These are phyloP conservation scores for Meira miltonrushii DNA, from an alignment of 1,284 basidiomycete genomes.

Conservation along the genomic window DNA sequence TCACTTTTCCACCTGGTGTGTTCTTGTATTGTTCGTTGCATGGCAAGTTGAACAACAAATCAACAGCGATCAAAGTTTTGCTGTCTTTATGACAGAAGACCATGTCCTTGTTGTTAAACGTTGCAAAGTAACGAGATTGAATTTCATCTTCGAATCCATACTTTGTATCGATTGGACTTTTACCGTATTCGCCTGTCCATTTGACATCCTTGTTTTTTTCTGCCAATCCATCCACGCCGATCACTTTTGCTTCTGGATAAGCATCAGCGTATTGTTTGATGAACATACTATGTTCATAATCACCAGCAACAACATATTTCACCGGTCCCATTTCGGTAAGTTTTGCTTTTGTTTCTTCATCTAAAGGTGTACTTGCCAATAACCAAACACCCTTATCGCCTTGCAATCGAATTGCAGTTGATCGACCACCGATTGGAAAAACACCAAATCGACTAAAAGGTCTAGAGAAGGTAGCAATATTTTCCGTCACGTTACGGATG, in stretches of 20 bases:
- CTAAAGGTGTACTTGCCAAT: conserved; percentile 75
- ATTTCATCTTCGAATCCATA: conserved; percentile 42
- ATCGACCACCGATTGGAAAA: conserved; percentile 52
- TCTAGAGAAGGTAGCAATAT: conserved; percentile 45
- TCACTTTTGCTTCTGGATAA: conserved; percentile 48
- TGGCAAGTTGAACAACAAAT: conserved; percentile 85
- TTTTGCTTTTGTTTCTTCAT: conserved; percentile 66
- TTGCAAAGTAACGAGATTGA: conserved; percentile 63
- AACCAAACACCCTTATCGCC: conserved; percentile 70
- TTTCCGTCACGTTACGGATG: conserved; percentile 2
- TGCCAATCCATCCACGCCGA: conserved; percentile 55
- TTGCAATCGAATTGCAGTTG: conserved; percentile 70
- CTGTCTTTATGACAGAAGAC: conserved; percentile 77
- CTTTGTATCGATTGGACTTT: conserved; percentile 17
- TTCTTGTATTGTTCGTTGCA: conserved; percentile 62
- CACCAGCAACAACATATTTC: conserved; percentile 58
- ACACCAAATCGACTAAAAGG: conserved; percentile 50
- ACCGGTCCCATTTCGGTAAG: conserved; percentile 72
- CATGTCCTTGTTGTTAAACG: conserved; percentile 78
- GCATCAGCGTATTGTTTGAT: conserved; percentile 47
- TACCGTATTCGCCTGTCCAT: conserved; percentile 50
- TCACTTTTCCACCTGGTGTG: conserved; percentile 21
- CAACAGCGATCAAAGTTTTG: conserved; percentile 76
- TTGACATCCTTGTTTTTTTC: conserved; percentile 54
- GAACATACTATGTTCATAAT: conserved; percentile 56